Conservation (phyloP, 345 rosid genomes). For the Murraya koenigii region DNA sequence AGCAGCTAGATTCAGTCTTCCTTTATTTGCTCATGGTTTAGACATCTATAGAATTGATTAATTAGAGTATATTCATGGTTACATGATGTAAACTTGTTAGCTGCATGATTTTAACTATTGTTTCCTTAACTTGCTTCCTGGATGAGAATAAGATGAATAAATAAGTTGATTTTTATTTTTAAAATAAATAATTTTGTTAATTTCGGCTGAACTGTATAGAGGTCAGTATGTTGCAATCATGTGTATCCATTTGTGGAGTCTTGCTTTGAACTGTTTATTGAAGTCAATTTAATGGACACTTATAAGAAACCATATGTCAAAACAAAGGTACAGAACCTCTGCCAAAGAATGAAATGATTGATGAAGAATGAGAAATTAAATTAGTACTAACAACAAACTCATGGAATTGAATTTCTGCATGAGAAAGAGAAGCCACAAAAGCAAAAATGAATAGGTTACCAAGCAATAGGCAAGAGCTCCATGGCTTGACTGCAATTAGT, state of each 20-base stretch:
- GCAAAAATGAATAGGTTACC: slow-evolving; percentile 30
- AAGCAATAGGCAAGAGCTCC: slow-evolving; percentile 17
- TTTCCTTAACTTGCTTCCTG: not conserved
- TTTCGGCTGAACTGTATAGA: slow-evolving; percentile 89
- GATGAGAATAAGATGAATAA: not conserved
- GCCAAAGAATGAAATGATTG: not conserved
- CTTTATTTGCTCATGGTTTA: no score
- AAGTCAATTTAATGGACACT: slow-evolving; percentile 17
- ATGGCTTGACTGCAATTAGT: slow-evolving; percentile 9
- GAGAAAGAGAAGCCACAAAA: slow-evolving; percentile 37
- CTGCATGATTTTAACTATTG: not conserved
- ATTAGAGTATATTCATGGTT: not conserved
- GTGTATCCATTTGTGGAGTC: not conserved
- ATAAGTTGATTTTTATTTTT: not conserved
- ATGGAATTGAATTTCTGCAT: slow-evolving; percentile 63
- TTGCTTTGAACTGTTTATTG: slow-evolving; percentile 20
- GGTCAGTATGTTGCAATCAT: slow-evolving; percentile 38
- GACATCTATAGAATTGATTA: no score
- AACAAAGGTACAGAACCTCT: slow-evolving; percentile 7
- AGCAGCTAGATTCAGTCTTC: no score
- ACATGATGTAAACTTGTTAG: not conserved
- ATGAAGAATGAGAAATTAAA: not conserved
- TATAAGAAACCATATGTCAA: slow-evolving; percentile 83
- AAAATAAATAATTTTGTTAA: slow-evolving; percentile 60
- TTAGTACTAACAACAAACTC: slow-evolving; percentile 58